Evolutionary conservation across 1,284 basidiomycete species (phyloP).

Genomic region (Cystobasidium slooffiae): DNA sequence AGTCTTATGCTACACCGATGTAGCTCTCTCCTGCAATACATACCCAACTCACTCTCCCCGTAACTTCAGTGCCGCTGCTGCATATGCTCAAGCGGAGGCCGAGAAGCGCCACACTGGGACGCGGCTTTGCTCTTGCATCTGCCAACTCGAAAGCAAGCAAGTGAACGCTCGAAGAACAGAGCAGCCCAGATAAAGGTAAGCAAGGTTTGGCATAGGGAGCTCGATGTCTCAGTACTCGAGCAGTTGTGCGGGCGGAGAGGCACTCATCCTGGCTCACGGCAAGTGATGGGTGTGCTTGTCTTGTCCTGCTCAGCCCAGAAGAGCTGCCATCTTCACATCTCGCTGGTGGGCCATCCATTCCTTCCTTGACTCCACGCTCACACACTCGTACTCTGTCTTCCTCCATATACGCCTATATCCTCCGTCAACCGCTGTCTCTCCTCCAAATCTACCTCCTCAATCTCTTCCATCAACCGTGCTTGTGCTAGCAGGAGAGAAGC

Average conservation of each 20-base stretch:
- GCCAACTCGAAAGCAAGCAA: not conserved
- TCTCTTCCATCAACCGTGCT: not conserved
- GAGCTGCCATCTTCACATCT: not conserved
- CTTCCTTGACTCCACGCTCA: conserved; percentile 19
- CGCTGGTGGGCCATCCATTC: conserved; percentile 18
- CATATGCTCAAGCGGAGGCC: too few relatives aligned
- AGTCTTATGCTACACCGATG: too few relatives aligned
- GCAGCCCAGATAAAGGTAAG: not conserved
- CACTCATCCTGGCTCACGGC: not conserved
- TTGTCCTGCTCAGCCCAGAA: not conserved
- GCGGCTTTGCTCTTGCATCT: not conserved
- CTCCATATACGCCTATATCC: not conserved
- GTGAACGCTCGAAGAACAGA: not conserved
- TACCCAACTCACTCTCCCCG: too few relatives aligned
- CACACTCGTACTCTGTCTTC: conserved; percentile 23
- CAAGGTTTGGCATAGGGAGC: not conserved
- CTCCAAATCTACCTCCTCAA: conserved; percentile 1
- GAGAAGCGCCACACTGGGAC: not conserved
- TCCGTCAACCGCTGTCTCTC: not conserved
- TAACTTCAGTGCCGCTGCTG: too few relatives aligned
- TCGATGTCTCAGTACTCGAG: too few relatives aligned
- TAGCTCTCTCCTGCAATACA: too few relatives aligned
- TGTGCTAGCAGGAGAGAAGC: not conserved
- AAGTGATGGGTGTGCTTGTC: not conserved
- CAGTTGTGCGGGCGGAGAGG: too few relatives aligned